phyloP scores from a whole-genome alignment of 2,329 filamentous ascomycete species.

The Phialophora verrucosa region DNA sequence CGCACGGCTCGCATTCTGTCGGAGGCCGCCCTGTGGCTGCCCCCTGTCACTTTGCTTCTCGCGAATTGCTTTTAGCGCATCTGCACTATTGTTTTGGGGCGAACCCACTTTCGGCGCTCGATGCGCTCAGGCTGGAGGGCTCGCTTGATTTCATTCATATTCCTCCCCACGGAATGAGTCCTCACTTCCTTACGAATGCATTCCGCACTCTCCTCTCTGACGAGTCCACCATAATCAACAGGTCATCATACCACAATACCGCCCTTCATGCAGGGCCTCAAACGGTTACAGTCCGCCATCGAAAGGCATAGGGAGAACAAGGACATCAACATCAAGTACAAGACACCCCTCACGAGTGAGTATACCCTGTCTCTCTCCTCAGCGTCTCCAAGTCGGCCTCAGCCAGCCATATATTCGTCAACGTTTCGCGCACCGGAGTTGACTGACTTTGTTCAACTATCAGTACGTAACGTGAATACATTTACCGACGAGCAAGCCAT shows the following conservation, averaged over 20 bases:
- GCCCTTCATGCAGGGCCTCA: slow-evolving; percentile 40
- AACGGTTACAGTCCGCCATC: slow-evolving; percentile 38
- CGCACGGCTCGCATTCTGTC: slow-evolving; percentile 17
- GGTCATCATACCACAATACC: slow-evolving; percentile 30
- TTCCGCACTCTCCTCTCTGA: slow-evolving; percentile 39
- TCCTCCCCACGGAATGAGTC: slow-evolving; percentile 36
- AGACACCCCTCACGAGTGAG: slow-evolving; percentile 40
- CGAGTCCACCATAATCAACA: slow-evolving; percentile 23
- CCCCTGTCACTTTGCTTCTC: slow-evolving; percentile 1
- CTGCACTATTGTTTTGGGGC: slow-evolving; percentile 21
- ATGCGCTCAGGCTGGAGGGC: slow-evolving; percentile 7
- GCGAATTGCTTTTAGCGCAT: slow-evolving; percentile 9
- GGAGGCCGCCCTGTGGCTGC: slow-evolving; percentile 21
- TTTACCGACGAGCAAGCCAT: slow-evolving; percentile 41
- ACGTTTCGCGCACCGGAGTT: background rate
- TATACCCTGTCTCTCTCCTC: slow-evolving; percentile 17
- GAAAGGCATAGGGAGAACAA: slow-evolving; percentile 40
- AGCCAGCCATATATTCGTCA: background rate
- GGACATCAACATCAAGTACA: slow-evolving; percentile 41
- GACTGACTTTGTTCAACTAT: slow-evolving; percentile 9
- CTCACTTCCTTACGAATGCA: slow-evolving; percentile 27
- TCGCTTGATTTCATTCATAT: slow-evolving; percentile 31
- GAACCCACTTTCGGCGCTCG: slow-evolving; percentile 15
- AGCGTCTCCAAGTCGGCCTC: slow-evolving; percentile 7
- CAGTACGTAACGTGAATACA: slow-evolving; percentile 40